phyloP scores from a whole-genome alignment of 495 filamentous ascomycete species.

The Trichoderma erinaceum region DNA sequence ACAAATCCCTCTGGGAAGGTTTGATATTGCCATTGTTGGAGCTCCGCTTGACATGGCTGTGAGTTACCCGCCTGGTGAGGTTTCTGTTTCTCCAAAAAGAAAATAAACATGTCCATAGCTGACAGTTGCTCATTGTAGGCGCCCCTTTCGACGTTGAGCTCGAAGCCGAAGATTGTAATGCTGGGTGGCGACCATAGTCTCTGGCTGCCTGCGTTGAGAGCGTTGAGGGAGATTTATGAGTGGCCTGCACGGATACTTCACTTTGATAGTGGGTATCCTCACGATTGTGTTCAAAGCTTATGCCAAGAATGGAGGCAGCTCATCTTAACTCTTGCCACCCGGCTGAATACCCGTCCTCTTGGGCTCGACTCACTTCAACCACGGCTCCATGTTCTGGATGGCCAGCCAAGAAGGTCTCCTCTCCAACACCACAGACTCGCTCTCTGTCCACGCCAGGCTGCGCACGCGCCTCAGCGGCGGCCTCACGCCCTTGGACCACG shows the following conservation, averaged over 20 bases:
- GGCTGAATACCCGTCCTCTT: slow-evolving; percentile 68
- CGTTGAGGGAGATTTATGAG: slow-evolving; percentile 60
- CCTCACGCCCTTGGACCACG: slow-evolving; percentile 58
- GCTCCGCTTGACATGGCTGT: slow-evolving; percentile 82
- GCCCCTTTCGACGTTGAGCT: slow-evolving; percentile 24
- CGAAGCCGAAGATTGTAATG: slow-evolving; percentile 60
- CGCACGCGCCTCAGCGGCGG: slow-evolving; percentile 67
- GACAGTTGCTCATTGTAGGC: no score
- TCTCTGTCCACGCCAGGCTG: slow-evolving; percentile 69
- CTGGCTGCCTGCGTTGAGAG: slow-evolving; percentile 68
- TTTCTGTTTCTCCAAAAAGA: not conserved
- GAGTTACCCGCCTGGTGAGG: slow-evolving; percentile 66
- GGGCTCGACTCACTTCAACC: slow-evolving; percentile 72
- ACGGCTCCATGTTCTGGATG: slow-evolving; percentile 82
- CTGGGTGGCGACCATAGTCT: slow-evolving; percentile 82
- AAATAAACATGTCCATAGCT: not conserved
- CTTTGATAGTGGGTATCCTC: slow-evolving; percentile 53
- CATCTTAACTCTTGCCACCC: slow-evolving; percentile 83
- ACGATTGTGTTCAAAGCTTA: not conserved
- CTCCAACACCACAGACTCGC: slow-evolving; percentile 50
- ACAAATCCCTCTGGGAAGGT: slow-evolving; percentile 58
- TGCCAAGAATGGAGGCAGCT: slow-evolving; percentile 19
- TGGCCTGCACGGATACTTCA: slow-evolving; percentile 71
- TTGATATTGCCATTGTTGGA: slow-evolving; percentile 76
- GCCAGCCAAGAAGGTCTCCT: slow-evolving; percentile 70